Evolutionary conservation across 768 basidiomycete genomes (phyloP).

Genomic region (Rhizopogon salebrosus): DNA sequence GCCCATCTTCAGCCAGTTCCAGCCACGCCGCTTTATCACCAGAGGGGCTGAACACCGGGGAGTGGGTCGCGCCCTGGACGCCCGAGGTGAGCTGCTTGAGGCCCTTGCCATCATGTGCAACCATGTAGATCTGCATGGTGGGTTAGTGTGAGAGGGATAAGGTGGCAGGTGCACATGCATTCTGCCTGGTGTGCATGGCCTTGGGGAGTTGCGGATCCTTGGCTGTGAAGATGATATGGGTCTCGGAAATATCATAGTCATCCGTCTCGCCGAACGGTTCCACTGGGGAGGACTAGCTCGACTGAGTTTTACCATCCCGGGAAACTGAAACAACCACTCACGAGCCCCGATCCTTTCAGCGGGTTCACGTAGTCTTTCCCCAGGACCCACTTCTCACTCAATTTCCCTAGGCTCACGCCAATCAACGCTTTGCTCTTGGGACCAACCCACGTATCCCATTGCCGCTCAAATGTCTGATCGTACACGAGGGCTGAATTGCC

Average conservation of each 20-base stretch:
- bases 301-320: neutral
- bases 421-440: slow-evolving; percentile 72
- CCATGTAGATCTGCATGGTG: slow-evolving; percentile 58
- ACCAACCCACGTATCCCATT: slow-evolving; percentile 76
- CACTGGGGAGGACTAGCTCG: slow-evolving; percentile 58
- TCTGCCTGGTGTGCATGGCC: slow-evolving; percentile 87
- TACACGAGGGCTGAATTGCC: slow-evolving; percentile 72
- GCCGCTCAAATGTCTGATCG: slow-evolving; percentile 63
- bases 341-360: slow-evolving; percentile 65
- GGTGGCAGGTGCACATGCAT: slow-evolving; percentile 38
- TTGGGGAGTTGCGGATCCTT: slow-evolving; percentile 76
- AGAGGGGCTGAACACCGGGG: slow-evolving; percentile 61
- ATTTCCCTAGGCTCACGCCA: slow-evolving; percentile 51
- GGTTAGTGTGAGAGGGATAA: neutral
- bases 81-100: slow-evolving; percentile 76
- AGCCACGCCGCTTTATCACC: slow-evolving; percentile 82
- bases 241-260: slow-evolving; percentile 70
- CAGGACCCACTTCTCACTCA: slow-evolving; percentile 46
- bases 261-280: slow-evolving; percentile 84
- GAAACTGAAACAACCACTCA: slow-evolving; percentile 18
- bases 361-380: slow-evolving; percentile 51
- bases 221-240: slow-evolving; percentile 75
- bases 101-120: slow-evolving; percentile 48
- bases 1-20: slow-evolving; percentile 82
- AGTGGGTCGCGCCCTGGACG: slow-evolving; percentile 75